phyloP scores from a whole-genome alignment of 2,329 filamentous ascomycete species.

The Cladophialophora bantiana region DNA sequence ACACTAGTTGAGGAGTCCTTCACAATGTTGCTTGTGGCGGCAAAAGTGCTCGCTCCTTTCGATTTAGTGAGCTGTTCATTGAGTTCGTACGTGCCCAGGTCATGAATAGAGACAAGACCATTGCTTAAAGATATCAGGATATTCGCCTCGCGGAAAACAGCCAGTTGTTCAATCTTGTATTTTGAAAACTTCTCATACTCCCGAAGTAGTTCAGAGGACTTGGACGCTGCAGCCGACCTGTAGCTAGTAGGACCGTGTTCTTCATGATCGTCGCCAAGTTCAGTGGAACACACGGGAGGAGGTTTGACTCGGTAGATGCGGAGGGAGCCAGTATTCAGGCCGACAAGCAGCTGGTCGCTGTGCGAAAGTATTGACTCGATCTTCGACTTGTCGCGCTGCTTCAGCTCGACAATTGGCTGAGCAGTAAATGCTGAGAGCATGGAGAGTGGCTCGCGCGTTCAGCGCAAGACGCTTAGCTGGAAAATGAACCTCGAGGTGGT shows the following conservation, averaged over 20 bases:
- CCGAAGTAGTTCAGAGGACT: conserved; percentile 79
- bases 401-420: conserved; percentile 95
- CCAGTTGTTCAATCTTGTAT: conserved; percentile 88
- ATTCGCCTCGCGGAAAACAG: conserved; percentile 93
- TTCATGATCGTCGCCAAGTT: conserved; percentile 44
- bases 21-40: conserved; percentile 93
- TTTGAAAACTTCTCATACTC: conserved; percentile 95
- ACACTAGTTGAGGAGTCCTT: conserved; percentile 87
- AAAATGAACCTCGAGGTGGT: neutral
- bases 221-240: conserved; percentile 40
- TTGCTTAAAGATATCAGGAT: conserved; percentile 90
- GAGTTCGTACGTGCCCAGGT: conserved; percentile 82
- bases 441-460: conserved; percentile 10
- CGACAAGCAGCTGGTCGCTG: conserved; percentile 89
- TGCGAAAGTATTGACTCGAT: conserved; percentile 95
- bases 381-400: conserved; percentile 91
- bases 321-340: conserved; percentile 85
- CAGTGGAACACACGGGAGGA: conserved; percentile 43
- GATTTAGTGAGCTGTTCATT: conserved; percentile 82
- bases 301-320: conserved; percentile 93
- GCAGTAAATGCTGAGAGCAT: conserved; percentile 99
- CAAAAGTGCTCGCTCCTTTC: conserved; percentile 87
- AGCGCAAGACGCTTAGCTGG: neutral
- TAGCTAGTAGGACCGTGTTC: conserved; percentile 33
- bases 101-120: conserved; percentile 86